Conservation (phyloP, 495 filamentous ascomycete genomes). For the Aspergillus kassunensis region DNA sequence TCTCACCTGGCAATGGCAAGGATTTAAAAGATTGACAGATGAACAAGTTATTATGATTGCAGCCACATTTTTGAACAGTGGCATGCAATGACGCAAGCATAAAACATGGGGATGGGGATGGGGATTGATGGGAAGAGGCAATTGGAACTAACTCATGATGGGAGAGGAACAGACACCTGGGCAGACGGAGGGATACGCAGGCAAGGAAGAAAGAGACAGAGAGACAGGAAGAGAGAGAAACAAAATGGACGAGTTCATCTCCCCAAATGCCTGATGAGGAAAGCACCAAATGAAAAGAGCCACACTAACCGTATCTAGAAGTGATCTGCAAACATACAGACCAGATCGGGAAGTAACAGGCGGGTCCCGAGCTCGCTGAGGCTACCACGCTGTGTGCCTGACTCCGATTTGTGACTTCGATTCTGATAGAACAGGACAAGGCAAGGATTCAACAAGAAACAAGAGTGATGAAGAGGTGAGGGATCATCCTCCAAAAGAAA, state of each 20-base stretch:
- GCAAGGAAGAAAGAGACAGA: background rate
- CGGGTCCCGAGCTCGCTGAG: slow-evolving; percentile 14
- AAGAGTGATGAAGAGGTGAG: background rate
- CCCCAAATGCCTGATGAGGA: slow-evolving; percentile 24
- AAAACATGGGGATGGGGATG: slow-evolving; percentile 7
- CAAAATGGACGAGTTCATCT: background rate
- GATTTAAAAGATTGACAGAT: background rate
- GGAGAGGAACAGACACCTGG: slow-evolving; percentile 3
- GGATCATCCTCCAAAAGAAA: no score
- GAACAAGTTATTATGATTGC: slow-evolving; percentile 7
- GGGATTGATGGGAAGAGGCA: background rate
- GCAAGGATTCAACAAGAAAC: no score
- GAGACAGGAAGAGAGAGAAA: background rate
- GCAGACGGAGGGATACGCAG: background rate
- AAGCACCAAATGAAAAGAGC: slow-evolving; percentile 14
- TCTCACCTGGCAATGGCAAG: slow-evolving; percentile 9
- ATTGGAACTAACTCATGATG: background rate
- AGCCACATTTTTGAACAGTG: slow-evolving; percentile 1
- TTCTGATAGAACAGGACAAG: no score
- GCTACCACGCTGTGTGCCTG: no score
- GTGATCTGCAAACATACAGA: slow-evolving; percentile 10
- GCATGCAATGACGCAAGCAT: slow-evolving; percentile 10
- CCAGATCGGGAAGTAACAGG: slow-evolving; percentile 13
- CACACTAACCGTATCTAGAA: slow-evolving; percentile 14
- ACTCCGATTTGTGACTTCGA: no score